Evolutionary conservation across 129 eudicot genomes (phyloP).

Genomic region (Kitagawia praeruptora): DNA sequence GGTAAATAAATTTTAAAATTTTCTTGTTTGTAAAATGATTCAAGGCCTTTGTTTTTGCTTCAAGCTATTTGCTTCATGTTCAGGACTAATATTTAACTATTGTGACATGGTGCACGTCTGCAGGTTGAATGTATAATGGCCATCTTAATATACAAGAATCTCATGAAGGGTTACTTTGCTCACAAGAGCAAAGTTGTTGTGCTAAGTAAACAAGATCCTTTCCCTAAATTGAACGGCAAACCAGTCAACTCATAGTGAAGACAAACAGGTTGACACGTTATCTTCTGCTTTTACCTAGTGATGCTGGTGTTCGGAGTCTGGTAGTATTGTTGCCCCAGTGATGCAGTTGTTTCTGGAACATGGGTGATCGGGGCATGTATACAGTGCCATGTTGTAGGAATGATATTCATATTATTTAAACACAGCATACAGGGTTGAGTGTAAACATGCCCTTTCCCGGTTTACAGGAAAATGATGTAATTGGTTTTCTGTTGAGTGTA

Average conservation of each 20-base stretch:
- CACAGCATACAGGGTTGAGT: not conserved
- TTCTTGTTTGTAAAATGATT: not conserved
- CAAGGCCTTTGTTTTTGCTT: not conserved
- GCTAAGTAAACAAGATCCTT: constrained; percentile 93
- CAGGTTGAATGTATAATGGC: constrained; percentile 96
- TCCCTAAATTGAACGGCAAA: constrained; percentile 80
- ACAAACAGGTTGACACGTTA: not conserved
- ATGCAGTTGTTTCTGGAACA: not conserved
- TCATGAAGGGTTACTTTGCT: constrained; percentile 90
- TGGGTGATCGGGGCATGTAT: not conserved
- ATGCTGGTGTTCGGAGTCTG: not conserved
- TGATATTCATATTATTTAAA: not conserved
- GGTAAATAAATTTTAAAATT: constrained; percentile 27
- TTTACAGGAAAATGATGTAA: not conserved
- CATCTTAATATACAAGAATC: constrained; percentile 77
- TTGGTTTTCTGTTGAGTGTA: not conserved
- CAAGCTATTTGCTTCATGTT: not conserved
- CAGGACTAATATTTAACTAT: not conserved
- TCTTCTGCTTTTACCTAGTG: not conserved
- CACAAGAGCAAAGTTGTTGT: constrained; percentile 96
- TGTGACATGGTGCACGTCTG: not conserved
- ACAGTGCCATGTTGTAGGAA: not conserved
- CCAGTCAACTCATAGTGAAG: constrained; percentile 56
- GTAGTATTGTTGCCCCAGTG: not conserved
- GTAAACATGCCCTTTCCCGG: not conserved